Conservation (phyloP, 352 stramenopile genomes). For the Bremia lactucae region DNA sequence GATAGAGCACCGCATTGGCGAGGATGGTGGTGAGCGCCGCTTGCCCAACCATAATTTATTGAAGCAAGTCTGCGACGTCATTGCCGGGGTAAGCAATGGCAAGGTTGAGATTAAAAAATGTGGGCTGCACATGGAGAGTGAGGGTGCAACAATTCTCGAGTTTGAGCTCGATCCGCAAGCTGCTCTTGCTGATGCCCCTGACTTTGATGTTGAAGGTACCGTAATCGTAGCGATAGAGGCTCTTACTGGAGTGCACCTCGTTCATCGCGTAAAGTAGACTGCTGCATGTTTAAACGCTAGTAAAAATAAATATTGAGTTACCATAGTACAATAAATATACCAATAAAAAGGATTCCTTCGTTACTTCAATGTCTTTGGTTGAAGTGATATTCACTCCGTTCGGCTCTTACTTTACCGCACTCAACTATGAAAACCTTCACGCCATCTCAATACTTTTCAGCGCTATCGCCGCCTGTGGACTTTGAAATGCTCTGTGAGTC, state of each 20-base stretch:
- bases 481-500: conserved; percentile 12
- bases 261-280: conserved; percentile 25
- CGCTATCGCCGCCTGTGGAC: conserved; percentile 7
- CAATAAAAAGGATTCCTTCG: neutral
- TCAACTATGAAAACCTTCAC: neutral
- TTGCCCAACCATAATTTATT: conserved; percentile 82
- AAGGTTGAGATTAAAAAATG: conserved; percentile 78
- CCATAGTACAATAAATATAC: conserved; percentile 26
- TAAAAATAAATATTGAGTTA: conserved; percentile 22
- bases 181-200: conserved; percentile 13
- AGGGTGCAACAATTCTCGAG: conserved; percentile 61
- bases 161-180: conserved; percentile 53
- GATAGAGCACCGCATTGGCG: conserved; percentile 30
- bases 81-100: conserved; percentile 39
- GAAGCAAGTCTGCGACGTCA: conserved; percentile 75
- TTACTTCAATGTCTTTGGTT: conserved; percentile 1
- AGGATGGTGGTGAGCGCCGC: conserved; percentile 32
- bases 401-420: conserved; percentile 3
- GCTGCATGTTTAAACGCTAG: conserved; percentile 2
- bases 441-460: neutral
- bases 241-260: conserved; percentile 29
- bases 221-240: conserved; percentile 37
- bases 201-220: conserved; percentile 15
- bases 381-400: conserved; percentile 16
- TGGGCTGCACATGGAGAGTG: conserved; percentile 59